Evolutionary conservation across 73 alveolate species (phyloP), one percentile per base, ranked within the genome.

Genomic region (Paramecium pentaurelia): DNA sequence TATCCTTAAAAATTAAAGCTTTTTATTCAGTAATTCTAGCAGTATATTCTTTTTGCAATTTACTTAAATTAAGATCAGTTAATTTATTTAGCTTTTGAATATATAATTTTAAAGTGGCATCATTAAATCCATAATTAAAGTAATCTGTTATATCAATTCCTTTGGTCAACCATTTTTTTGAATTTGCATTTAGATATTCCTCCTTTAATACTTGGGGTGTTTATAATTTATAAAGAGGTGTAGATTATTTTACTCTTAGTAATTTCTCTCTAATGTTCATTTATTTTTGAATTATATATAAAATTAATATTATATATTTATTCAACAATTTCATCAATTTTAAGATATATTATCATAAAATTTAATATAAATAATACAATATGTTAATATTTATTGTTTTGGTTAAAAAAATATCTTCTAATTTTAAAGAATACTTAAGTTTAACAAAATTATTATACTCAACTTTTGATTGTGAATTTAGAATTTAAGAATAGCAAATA

Each of bases 111-210:
- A 80, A 44, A 18, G 91, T 80, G 1, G 91, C 91, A 80, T 80
- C 91, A 80, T 80, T 80, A 25, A 80, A 80, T 27, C 91, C 91
- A 80, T 80, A 80, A 49, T 80, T 80, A 47, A 80, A 80, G 73
- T 80, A 80, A 80, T 80, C 91, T 80, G 91, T 80, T 22, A 80
- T 47, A 80, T 80, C 91, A 32, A 49, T 45, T 22, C 91, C 77
- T 64, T 49, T 80, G 4, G 49, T 42, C 42, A 80, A 27, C 91
- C 91, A 80, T 38, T 80, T 64, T 36, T 75, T 75, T 38, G 58
- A 42, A 36, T 75, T 22, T 16, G 20, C 47, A 38, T 34, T 38
- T 6, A 75, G 8, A 37, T n/a, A 38, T 36, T 75, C 60, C 16
- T 75, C 88, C 34, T 38, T 75, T 16, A 75, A 75, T 2, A 75